Evolutionary conservation across 2,329 filamentous ascomycete species (phyloP), one percentile per base, ranked within the genome.

Genomic region (Xylariales sp.): DNA sequence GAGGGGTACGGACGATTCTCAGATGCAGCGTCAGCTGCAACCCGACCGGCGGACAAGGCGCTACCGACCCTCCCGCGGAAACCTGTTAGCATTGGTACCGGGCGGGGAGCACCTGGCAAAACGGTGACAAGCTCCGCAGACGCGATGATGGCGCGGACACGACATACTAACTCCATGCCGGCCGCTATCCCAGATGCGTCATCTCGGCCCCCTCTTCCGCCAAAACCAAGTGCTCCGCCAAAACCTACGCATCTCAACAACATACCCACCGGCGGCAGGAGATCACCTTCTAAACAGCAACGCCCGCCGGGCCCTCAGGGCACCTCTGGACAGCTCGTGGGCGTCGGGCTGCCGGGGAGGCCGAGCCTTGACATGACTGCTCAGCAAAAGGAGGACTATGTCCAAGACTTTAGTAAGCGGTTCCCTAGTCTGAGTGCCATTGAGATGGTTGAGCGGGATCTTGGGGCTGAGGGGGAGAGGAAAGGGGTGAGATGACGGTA

Each of bases 1-100:
- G 83, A 90, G 49, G 91, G 91, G 0, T 97, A 97, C 59, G 93
- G 93, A 6, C 83, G 83, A 46, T 96, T 86, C 60, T 89, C 90
- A 15, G 86, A 82, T 48, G 62, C 64, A 3, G 61, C 65, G 4
- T 53, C 61, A 12, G 53, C 58, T 4, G 55, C 59, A n/a, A 62
- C 48, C 48, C 65, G 60, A 38, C n/a, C n/a, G n/a, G 31, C 55
- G 7, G 65, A 67, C 15, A 68, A 65, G 48, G 46, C 62, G 19
- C 51, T 62, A 1, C 73, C 73, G 3, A 63, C 65, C 16, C 57
- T 76, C 10, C 70, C 72, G 5, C 64, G 72, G 18, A 84, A 83
- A 54, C 72, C 75, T 3, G 52, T 76, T 8, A 59, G 52, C 37
- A 60, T 53, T 21, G 42, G 42, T 47, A 44, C 53, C 28, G 40